Conservation (phyloP, 768 basidiomycete species). For the Tulasnella sp. region DNA sequence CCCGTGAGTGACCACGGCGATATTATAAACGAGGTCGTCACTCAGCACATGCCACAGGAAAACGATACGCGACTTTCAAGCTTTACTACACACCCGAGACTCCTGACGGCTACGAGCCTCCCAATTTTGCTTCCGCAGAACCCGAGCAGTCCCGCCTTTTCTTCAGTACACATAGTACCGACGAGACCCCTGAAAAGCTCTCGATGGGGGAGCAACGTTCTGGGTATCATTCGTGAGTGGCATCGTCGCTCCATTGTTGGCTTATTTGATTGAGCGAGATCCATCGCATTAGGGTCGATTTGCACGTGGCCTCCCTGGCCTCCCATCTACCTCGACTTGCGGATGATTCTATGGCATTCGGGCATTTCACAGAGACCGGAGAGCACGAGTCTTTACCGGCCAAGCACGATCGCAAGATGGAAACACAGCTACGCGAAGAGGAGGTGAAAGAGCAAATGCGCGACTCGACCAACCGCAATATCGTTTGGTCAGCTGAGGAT, state of each 20-base stretch:
- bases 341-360: no score
- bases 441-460: not conserved
- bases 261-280: not conserved
- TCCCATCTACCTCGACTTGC: not conserved
- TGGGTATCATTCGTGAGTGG: slow-evolving; percentile 6
- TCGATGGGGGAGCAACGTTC: not conserved
- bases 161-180: slow-evolving; percentile 61
- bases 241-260: not conserved
- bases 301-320: not conserved
- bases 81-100: slow-evolving; percentile 70
- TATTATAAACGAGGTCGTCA: not conserved
- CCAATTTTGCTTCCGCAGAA: slow-evolving; percentile 62
- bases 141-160: slow-evolving; percentile 61
- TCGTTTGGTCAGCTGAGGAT: slow-evolving; percentile 10
- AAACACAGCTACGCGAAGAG: not conserved
- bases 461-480: slow-evolving; percentile 3
- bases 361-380: not conserved
- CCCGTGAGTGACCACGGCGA: slow-evolving; percentile 40
- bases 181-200: slow-evolving; percentile 63
- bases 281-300: not conserved
- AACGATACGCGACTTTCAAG: slow-evolving; percentile 81
- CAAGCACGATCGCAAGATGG: not conserved
- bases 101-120: slow-evolving; percentile 75
- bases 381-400: not conserved
- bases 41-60: slow-evolving; percentile 33